These are phyloP conservation scores for Zea mays DNA, from an alignment of 176 grass and related monocot species.

Conservation along the genomic window DNA sequence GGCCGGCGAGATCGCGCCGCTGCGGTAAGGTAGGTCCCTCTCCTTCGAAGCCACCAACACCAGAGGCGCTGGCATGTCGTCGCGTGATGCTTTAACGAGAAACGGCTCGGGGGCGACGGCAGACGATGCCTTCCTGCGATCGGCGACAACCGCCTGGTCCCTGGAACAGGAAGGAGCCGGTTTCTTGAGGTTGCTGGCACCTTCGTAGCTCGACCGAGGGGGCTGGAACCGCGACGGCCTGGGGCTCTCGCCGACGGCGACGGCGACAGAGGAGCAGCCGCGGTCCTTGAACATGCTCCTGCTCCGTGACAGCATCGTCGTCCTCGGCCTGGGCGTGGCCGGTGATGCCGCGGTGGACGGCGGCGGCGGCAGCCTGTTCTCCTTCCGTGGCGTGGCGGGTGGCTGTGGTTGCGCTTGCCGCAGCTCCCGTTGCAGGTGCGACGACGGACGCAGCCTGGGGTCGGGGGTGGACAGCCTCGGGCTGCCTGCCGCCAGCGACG, in stretches of 20 bases:
- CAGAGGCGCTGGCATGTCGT: too few relatives aligned
- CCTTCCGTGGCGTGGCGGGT: constrained; percentile 37
- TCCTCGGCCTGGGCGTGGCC: constrained; percentile 29
- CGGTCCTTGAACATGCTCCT: constrained; percentile 44
- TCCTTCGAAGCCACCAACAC: not conserved
- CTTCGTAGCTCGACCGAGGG: constrained; percentile 14
- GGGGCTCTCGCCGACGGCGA: not conserved
- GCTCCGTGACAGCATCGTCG: constrained; percentile 35
- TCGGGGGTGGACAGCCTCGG: constrained; percentile 27
- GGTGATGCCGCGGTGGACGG: not conserved
- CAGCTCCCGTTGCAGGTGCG: not conserved
- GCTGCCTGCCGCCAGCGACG: constrained; percentile 4
- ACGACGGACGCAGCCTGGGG: not conserved
- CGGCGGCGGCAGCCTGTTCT: constrained; percentile 38
- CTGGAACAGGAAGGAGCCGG: not conserved
- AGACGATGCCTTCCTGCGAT: not conserved
- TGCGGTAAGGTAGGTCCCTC: not conserved
- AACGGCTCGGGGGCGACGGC: constrained; percentile 17
- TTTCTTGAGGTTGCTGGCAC: not conserved
- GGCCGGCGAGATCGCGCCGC: not conserved
- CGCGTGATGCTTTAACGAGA: not conserved
- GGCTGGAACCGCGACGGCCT: constrained; percentile 13
- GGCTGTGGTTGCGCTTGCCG: not conserved
- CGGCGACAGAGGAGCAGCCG: not conserved
- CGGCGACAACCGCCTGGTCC: not conserved